Evolutionary conservation across 768 basidiomycete species (phyloP).

Genomic region (Lentinula aciculospora): DNA sequence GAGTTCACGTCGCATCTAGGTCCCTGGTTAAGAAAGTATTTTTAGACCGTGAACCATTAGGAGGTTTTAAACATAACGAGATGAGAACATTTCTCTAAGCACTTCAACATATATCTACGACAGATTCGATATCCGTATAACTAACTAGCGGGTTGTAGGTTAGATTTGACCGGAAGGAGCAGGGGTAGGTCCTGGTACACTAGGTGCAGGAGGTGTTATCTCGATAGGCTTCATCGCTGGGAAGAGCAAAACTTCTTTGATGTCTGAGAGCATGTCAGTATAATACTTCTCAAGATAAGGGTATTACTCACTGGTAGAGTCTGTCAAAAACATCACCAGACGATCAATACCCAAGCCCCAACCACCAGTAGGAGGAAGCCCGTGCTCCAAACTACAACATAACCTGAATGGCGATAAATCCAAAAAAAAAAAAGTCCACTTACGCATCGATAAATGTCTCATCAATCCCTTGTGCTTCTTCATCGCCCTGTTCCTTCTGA

Average conservation of each 20-base stretch:
- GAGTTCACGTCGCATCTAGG: too few relatives aligned
- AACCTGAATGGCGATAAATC: slow-evolving; percentile 7
- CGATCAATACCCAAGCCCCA: slow-evolving; percentile 97
- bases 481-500: slow-evolving; percentile 96
- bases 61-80: too few relatives aligned
- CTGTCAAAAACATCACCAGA: slow-evolving; percentile 97
- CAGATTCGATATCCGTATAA: neutral
- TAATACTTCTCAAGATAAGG: neutral
- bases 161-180: slow-evolving; percentile 2
- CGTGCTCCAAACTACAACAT: slow-evolving; percentile 78
- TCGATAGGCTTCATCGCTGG: slow-evolving; percentile 93
- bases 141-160: neutral
- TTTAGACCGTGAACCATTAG: too few relatives aligned
- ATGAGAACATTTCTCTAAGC: too few relatives aligned
- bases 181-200: slow-evolving; percentile 3
- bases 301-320: slow-evolving; percentile 74
- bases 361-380: slow-evolving; percentile 94
- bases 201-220: slow-evolving; percentile 26
- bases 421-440: slow-evolving; percentile 19
- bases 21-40: too few relatives aligned
- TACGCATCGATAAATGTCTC: slow-evolving; percentile 95
- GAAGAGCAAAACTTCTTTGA: slow-evolving; percentile 96
- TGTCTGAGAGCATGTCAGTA: slow-evolving; percentile 43
- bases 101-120: too few relatives aligned
- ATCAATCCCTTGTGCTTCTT: slow-evolving; percentile 96